phyloP scores from a whole-genome alignment of 2,329 filamentous ascomycete species.

The Diaporthe citrichinensis region DNA sequence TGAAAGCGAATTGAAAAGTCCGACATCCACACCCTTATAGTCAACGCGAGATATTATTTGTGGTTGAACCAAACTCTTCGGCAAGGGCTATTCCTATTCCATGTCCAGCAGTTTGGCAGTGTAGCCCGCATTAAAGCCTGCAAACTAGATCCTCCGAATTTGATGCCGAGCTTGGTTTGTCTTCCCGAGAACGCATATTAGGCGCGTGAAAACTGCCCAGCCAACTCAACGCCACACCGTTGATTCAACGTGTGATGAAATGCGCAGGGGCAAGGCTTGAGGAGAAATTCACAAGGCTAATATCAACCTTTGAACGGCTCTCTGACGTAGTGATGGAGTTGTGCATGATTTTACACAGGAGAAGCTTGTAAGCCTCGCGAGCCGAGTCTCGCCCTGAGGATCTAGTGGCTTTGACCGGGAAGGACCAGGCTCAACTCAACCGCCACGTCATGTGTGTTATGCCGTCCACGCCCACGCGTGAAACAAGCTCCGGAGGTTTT shows the following conservation, averaged over 20 bases:
- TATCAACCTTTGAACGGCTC: background rate
- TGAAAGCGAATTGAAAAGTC: background rate
- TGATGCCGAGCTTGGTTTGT: background rate
- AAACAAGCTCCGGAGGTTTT: conserved; percentile 3
- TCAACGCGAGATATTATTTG: background rate
- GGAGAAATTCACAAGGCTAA: background rate
- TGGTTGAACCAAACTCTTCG: accelerated
- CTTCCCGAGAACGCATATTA: too few relatives aligned
- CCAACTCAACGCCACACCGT: background rate
- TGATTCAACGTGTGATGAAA: background rate
- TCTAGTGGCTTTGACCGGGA: conserved; percentile 21
- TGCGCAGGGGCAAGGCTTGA: background rate
- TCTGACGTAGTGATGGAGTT: background rate
- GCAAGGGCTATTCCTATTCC: too few relatives aligned
- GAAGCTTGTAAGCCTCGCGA: conserved; percentile 17
- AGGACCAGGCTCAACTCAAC: conserved; percentile 6
- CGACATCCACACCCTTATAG: background rate
- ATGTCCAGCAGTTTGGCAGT: too few relatives aligned
- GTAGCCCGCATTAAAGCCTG: background rate
- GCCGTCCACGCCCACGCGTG: conserved; percentile 21
- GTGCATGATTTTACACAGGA: background rate
- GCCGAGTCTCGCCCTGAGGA: conserved; percentile 16
- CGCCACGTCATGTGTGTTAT: conserved; percentile 31
- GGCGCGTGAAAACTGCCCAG: background rate
- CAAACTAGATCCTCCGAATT: background rate